Evolutionary conservation across 2,329 filamentous ascomycete genomes (phyloP), one percentile per base, ranked within the genome.

Genomic region (Botrytis paeoniae): DNA sequence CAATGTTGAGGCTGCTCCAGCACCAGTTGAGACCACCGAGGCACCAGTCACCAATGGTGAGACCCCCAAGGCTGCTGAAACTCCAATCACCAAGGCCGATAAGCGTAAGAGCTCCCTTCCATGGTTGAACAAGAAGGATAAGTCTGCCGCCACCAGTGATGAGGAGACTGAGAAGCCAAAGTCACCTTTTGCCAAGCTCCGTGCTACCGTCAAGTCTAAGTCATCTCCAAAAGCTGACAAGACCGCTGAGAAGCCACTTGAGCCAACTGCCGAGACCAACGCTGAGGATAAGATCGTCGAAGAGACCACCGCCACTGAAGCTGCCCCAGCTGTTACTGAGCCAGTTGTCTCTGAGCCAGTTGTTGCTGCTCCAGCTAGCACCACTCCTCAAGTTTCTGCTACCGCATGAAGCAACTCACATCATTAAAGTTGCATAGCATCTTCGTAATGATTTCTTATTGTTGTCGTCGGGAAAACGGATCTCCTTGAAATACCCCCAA

Each of bases 71-170:
- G 73, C 78, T 73, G 71, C 76, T 59, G 83, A 83, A 78, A 81
- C 79, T 70, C 79, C 79, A 72, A 75, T 78, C 43, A 75, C 79
- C 73, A 85, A 85, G 81, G 72, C 79, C 41, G 82, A 82, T 78
- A 92, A 92, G 88, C 89, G 91, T 78, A 84, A 84, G 77, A 91
- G 89, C 78, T 87, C 92, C 82, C 76, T 82, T 39, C 80, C 80
- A 75, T 92, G 89, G 89, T 77, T 86, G 81, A 88, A 87, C 83
- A 87, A 89, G 85, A 92, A 92, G 86, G 88, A 88, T 82, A 80
- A 80, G 77, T 70, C 75, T n/a, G 73, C 73, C 18, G 72, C 75
- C 61, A 78, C 77, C 63, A 77, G 76, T 39, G 87, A 89, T 77
- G 80, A 83, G 69, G 86, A 87, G 76, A 81, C 84, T 74, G 79